Evolutionary conservation across 1,284 basidiomycete species (phyloP).

Genomic region (Gastroboletus turbinatus): DNA sequence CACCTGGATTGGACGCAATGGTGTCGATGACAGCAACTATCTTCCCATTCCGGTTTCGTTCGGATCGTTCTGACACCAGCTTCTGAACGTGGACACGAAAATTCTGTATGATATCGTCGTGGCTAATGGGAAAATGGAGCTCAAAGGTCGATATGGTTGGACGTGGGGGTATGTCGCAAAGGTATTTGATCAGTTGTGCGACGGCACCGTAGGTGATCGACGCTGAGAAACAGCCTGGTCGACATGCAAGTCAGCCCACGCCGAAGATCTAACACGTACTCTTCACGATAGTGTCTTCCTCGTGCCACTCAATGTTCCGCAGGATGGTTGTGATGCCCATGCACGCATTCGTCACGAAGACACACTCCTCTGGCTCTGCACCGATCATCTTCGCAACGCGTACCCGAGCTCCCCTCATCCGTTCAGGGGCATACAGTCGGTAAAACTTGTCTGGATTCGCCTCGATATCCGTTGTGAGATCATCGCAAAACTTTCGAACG

Average conservation of each 20-base stretch:
- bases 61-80: background rate
- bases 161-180: constrained; percentile 52
- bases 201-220: constrained; percentile 69
- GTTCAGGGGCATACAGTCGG: constrained; percentile 41
- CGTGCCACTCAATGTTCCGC: constrained; percentile 51
- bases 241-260: background rate
- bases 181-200: constrained; percentile 51
- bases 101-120: constrained; percentile 50
- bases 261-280: constrained; percentile 16
- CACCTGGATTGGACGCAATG: background rate
- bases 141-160: constrained; percentile 49
- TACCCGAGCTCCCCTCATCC: constrained; percentile 36
- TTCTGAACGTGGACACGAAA: constrained; percentile 46
- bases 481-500: constrained; percentile 49
- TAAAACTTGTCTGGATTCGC: constrained; percentile 60
- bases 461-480: constrained; percentile 49
- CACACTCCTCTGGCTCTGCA: constrained; percentile 56
- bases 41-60: background rate
- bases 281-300: constrained; percentile 44
- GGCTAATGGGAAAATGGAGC: constrained; percentile 61
- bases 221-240: constrained; percentile 37
- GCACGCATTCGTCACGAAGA: constrained; percentile 62
- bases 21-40: background rate
- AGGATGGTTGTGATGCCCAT: constrained; percentile 66
- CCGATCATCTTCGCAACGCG: constrained; percentile 57